phyloP scores from a whole-genome alignment of 2,329 filamentous ascomycete species.

The Aspergillus uvarum region DNA sequence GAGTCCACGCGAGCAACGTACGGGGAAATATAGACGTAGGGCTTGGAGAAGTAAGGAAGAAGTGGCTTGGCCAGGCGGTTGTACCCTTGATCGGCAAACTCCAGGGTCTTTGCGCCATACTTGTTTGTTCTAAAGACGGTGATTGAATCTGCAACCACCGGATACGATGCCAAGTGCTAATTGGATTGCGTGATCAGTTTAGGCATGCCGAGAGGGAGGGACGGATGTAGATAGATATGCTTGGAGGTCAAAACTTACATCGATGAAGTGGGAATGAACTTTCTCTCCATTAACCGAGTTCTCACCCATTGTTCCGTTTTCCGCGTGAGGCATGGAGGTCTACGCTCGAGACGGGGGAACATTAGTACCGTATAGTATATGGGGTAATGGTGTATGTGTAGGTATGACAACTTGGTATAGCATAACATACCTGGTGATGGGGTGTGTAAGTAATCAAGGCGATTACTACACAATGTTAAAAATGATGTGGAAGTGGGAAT shows the following conservation, averaged over 20 bases:
- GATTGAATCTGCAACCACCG: constrained; percentile 76
- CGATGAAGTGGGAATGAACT: constrained; percentile 49
- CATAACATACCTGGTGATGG: not conserved
- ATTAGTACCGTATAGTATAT: constrained; percentile 1
- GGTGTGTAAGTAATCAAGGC: not conserved
- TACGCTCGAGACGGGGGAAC: not conserved
- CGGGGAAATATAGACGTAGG: constrained; percentile 78
- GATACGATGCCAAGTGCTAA: constrained; percentile 82
- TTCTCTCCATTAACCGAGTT: constrained; percentile 52
- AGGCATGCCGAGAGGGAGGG: too few species aligned
- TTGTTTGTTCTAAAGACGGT: constrained; percentile 76
- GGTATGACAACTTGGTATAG: not conserved
- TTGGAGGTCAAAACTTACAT: constrained; percentile 31
- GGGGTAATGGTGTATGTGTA: not conserved
- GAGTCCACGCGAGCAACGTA: constrained; percentile 81
- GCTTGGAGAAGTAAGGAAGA: constrained; percentile 73
- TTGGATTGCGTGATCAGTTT: constrained; percentile 17
- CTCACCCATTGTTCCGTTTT: constrained; percentile 48
- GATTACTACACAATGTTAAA: not conserved
- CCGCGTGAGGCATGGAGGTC: constrained; percentile 50
- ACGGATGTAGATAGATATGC: too few species aligned
- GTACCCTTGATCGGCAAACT: constrained; percentile 73
- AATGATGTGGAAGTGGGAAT: not conserved
- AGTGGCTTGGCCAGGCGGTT: constrained; percentile 73
- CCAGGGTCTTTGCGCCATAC: constrained; percentile 78